Percentiles rank a stretch among this genome's conserved stretches.
These are phyloP conservation scores for Magnolia officinalis DNA, from an alignment of 164 flowering plant genomes.

Conservation along the genomic window DNA sequence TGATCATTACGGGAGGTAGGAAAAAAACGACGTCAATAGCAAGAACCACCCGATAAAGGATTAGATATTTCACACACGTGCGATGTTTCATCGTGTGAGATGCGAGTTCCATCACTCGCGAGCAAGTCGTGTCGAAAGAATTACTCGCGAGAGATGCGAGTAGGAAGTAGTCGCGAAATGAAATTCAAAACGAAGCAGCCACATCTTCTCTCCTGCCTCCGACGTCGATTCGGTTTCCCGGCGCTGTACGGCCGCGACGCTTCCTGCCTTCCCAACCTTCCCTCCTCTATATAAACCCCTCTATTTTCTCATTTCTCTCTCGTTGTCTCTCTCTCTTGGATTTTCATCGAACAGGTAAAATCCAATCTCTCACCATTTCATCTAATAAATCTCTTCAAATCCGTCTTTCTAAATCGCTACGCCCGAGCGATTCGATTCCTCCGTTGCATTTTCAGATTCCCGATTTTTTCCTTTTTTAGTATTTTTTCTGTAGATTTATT, in stretches of 20 bases:
- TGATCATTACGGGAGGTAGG: too few species aligned
- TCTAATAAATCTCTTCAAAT: too few species aligned
- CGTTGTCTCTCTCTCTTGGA: background rate
- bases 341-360: background rate
- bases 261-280: background rate
- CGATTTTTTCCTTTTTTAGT: background rate
- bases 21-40: too few species aligned
- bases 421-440: too few species aligned
- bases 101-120: background rate
- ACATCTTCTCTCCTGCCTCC: background rate
- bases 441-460: too few species aligned
- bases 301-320: background rate
- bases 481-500: background rate
- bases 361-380: too few species aligned
- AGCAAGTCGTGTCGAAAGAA: background rate
- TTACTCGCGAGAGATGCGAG: background rate
- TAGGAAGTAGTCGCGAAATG: background rate
- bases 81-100: too few species aligned
- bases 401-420: too few species aligned
- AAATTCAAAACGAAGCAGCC: background rate
- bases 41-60: too few species aligned
- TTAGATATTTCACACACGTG: too few species aligned
- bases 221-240: conserved; percentile 6
- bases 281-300: background rate
- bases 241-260: conserved; percentile 3